Percentiles rank a stretch among this genome's conserved stretches.
Evolutionary conservation across 2,329 filamentous ascomycete species (phyloP).

Genomic region (Lachnellula arida): DNA sequence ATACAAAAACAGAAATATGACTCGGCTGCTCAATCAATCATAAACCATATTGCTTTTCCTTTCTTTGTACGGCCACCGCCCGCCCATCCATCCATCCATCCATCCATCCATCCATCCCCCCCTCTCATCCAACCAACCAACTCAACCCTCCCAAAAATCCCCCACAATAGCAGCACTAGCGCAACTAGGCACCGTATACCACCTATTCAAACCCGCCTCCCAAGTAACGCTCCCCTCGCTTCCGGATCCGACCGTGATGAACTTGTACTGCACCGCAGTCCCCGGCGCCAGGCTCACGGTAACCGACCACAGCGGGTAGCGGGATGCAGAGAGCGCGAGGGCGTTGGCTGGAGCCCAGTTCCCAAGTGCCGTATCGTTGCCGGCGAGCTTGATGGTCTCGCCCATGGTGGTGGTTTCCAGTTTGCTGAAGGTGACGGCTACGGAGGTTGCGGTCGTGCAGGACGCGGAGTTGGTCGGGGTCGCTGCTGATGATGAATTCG

Average conservation of each 20-base stretch:
- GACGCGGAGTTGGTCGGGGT: conserved; percentile 20
- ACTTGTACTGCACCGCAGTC: conserved; percentile 60
- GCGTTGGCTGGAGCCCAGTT: conserved; percentile 54
- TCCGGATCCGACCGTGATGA: conserved; percentile 54
- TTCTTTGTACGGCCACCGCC: no score
- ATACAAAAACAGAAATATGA: no score
- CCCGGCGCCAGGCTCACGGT: conserved; percentile 52
- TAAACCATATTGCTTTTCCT: no score
- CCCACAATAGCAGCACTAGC: conserved; percentile 12
- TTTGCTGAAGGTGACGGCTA: conserved; percentile 59
- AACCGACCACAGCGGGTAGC: conserved; percentile 56
- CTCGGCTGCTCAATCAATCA: no score
- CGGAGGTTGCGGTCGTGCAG: conserved; percentile 38
- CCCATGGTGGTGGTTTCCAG: conserved; percentile 52
- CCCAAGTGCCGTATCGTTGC: conserved; percentile 54
- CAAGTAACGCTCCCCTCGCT: conserved; percentile 51
- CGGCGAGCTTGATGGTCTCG: conserved; percentile 60
- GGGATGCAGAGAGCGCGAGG: conserved; percentile 49
- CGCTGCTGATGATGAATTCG: neutral
- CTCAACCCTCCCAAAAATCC: conserved; percentile 13
- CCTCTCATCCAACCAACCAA: neutral
- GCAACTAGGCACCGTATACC: conserved; percentile 18
- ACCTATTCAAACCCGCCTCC: conserved; percentile 46
- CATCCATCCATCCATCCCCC: neutral
- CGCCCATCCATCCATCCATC: neutral